Conservation (phyloP, 1,284 basidiomycete genomes). For the Leccinum griseonigrum region DNA sequence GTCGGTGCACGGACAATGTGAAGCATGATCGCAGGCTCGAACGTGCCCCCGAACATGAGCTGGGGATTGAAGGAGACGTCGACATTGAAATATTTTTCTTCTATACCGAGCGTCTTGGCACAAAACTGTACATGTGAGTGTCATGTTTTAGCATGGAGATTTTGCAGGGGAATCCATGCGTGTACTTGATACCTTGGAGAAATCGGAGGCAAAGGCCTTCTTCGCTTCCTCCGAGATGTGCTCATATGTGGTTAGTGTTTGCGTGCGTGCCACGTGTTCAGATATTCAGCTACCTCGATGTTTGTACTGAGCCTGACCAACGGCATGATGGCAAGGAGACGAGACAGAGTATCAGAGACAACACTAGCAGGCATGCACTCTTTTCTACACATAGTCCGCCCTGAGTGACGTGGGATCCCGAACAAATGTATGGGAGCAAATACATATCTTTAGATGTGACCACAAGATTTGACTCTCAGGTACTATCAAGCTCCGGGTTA, state of each 20-base stretch:
- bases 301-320: slow-evolving; percentile 20
- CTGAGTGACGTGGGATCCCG: not conserved
- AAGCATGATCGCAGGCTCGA: slow-evolving; percentile 63
- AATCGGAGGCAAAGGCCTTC: slow-evolving; percentile 53
- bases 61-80: not conserved
- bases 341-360: not conserved
- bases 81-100: not conserved
- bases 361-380: not conserved
- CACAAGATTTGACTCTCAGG: not conserved
- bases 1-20: slow-evolving; percentile 43
- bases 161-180: not conserved
- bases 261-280: not conserved
- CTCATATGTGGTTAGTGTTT: slow-evolving; percentile 6
- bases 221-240: slow-evolving; percentile 19
- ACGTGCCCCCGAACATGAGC: slow-evolving; percentile 41
- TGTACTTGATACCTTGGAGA: slow-evolving; percentile 42
- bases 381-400: not conserved
- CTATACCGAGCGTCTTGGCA: not conserved
- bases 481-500: not conserved
- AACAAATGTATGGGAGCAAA: not conserved
- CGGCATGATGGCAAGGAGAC: slow-evolving; percentile 14
- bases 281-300: slow-evolving; percentile 11
- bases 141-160: not conserved
- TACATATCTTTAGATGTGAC: not conserved
- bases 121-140: not conserved